A percentile compares a stretch with the other conserved stretches of the same genome.
phyloP scores from a whole-genome alignment of 2,329 filamentous ascomycete genomes.

The Diaporthe sp. region DNA sequence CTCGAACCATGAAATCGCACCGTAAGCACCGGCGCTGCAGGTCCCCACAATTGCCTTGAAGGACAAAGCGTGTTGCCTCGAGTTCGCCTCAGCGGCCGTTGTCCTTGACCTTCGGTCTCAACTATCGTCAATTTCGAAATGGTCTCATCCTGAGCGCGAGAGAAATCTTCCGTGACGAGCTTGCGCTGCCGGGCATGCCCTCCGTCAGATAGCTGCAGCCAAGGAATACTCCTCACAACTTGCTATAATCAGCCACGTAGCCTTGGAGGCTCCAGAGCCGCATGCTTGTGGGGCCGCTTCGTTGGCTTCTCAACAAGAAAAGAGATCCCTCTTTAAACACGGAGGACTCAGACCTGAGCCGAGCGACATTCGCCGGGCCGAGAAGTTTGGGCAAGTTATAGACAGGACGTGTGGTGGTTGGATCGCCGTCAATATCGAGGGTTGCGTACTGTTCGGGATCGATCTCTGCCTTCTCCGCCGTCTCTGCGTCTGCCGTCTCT shows the following conservation, averaged over 20 bases:
- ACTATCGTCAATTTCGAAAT: neutral
- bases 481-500: neutral
- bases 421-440: conserved; percentile 55
- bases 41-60: neutral
- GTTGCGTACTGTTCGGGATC: conserved; percentile 59
- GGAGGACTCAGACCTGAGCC: conserved; percentile 53
- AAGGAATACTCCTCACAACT: neutral
- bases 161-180: neutral
- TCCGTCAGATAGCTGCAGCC: neutral
- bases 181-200: too few relatives aligned
- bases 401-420: conserved; percentile 59
- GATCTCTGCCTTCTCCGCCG: neutral
- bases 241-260: conserved; percentile 55
- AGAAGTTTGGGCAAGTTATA: conserved; percentile 68
- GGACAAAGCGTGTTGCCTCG: neutral
- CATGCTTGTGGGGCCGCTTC: conserved; percentile 61
- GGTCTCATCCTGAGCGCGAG: neutral
- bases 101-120: neutral
- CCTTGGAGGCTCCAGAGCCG: conserved; percentile 72
- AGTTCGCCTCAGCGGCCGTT: neutral
- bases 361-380: conserved; percentile 59
- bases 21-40: neutral
- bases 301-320: conserved; percentile 59
- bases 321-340: conserved; percentile 56
- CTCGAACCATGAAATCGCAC: neutral